Conservation (phyloP, 345 rosid species). For the Lenwebbia sp. region DNA sequence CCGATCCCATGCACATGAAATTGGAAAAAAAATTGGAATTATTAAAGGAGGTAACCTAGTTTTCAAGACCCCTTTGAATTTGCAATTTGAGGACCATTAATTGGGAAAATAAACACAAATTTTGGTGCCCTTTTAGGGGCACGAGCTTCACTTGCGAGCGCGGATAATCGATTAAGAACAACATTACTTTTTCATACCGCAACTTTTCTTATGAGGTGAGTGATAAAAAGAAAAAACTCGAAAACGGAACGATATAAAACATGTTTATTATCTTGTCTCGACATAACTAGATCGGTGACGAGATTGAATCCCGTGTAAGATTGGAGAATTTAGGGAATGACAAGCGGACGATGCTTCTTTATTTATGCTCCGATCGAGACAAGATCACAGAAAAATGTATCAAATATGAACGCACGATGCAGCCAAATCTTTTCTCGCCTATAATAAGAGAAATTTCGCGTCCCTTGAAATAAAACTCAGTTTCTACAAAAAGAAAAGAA, state of each 20-base stretch:
- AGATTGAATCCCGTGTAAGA: neutral
- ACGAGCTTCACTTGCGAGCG: neutral
- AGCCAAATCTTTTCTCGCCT: neutral
- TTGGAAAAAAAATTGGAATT: neutral
- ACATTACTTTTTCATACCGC: neutral
- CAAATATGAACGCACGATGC: no score
- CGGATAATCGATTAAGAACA: neutral
- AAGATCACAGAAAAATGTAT: neutral
- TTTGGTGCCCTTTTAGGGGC: neutral
- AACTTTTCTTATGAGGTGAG: neutral
- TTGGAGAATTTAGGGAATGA: neutral
- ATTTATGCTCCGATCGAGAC: neutral
- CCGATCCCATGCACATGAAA: neutral
- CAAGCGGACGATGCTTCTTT: neutral
- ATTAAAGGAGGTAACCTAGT: neutral
- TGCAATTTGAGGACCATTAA: neutral
- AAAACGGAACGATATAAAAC: neutral
- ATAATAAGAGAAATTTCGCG: no score
- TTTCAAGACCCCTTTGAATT: neutral
- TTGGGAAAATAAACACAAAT: neutral
- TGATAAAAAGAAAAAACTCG: neutral
- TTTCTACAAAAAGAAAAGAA: neutral
- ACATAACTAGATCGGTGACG: neutral
- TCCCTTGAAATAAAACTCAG: neutral
- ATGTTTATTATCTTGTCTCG: neutral